A percentile compares a stretch with the other conserved stretches of the same genome.
phyloP scores from a whole-genome alignment of 805 yeast species.

The Saturnispora kantuleensis region DNA sequence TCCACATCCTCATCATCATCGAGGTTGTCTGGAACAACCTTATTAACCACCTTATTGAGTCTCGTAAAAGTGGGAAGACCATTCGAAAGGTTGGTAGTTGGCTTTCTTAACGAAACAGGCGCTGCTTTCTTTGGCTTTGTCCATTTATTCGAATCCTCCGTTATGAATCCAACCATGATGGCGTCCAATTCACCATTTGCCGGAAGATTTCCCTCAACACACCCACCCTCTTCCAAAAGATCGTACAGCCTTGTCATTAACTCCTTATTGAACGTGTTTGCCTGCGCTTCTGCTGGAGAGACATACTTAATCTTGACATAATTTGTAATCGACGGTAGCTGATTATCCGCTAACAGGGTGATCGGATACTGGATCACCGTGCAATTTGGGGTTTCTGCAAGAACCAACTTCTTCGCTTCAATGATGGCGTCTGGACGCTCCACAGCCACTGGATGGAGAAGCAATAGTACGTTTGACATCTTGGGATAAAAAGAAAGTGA shows the following conservation, averaged over 20 bases:
- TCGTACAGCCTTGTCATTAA: slow-evolving; percentile 32
- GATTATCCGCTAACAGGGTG: slow-evolving; percentile 44
- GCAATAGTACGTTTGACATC: slow-evolving; percentile 27
- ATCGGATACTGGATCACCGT: slow-evolving; percentile 42
- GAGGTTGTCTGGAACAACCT: background rate
- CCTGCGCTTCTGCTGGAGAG: slow-evolving; percentile 41
- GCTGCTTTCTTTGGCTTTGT: slow-evolving; percentile 33
- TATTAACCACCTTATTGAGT: slow-evolving; percentile 14
- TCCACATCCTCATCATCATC: slow-evolving; percentile 13
- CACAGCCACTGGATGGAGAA: slow-evolving; percentile 61
- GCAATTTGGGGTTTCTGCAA: slow-evolving; percentile 22
- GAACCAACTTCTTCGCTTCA: slow-evolving; percentile 27
- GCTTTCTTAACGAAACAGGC: slow-evolving; percentile 18
- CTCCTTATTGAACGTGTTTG: slow-evolving; percentile 37
- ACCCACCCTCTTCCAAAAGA: slow-evolving; percentile 36
- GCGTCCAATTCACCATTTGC: slow-evolving; percentile 47
- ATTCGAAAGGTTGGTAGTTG: background rate
- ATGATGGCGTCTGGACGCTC: slow-evolving; percentile 42
- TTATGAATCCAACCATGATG: slow-evolving; percentile 55
- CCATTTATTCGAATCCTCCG: slow-evolving; percentile 40
- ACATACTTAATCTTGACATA: slow-evolving; percentile 42
- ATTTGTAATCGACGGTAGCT: slow-evolving; percentile 24
- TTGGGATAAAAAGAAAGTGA: background rate
- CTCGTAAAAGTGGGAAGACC: slow-evolving; percentile 25
- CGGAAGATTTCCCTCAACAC: slow-evolving; percentile 44